Conservation (phyloP, 1,284 basidiomycete species). For the Heterobasidion occidentale region DNA sequence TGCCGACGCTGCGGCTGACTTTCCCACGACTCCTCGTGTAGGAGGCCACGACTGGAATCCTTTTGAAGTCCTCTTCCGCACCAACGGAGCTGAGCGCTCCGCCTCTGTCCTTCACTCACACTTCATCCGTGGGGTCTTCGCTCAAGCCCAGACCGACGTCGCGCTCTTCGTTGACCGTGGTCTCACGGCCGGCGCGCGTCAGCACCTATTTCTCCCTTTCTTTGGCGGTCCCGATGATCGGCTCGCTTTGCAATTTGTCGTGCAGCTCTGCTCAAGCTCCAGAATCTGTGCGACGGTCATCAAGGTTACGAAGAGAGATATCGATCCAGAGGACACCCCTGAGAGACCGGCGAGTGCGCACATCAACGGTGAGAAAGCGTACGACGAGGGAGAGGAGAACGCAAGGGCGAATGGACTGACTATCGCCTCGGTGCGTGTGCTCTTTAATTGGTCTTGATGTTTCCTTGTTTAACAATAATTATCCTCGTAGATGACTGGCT, state of each 20-base stretch:
- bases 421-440: conserved; percentile 32
- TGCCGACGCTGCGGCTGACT: conserved; percentile 7
- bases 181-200: conserved; percentile 25
- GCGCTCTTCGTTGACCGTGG: conserved; percentile 69
- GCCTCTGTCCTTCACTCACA: conserved; percentile 37
- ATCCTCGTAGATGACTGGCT: conserved; percentile 18
- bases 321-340: conserved; percentile 5
- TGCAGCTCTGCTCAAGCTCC: conserved; percentile 47
- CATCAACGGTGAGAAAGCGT: conserved; percentile 7
- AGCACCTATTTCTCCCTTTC: conserved; percentile 60
- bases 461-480: background rate
- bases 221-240: conserved; percentile 68
- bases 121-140: conserved; percentile 56
- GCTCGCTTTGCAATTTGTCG: conserved; percentile 50
- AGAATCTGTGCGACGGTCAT: conserved; percentile 51
- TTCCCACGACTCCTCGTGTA: conserved; percentile 9
- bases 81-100: conserved; percentile 20
- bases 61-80: conserved; percentile 58
- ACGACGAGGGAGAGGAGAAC: conserved; percentile 18
- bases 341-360: conserved; percentile 19
- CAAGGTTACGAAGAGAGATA: conserved; percentile 46
- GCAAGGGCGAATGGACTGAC: conserved; percentile 29
- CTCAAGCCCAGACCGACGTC: conserved; percentile 40
- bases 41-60: conserved; percentile 27
- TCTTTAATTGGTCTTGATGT: background rate